Percentiles rank a stretch among this genome's conserved stretches.
phyloP scores from a whole-genome alignment of 2,329 filamentous ascomycete species.

The Fusarium oxysporum region DNA sequence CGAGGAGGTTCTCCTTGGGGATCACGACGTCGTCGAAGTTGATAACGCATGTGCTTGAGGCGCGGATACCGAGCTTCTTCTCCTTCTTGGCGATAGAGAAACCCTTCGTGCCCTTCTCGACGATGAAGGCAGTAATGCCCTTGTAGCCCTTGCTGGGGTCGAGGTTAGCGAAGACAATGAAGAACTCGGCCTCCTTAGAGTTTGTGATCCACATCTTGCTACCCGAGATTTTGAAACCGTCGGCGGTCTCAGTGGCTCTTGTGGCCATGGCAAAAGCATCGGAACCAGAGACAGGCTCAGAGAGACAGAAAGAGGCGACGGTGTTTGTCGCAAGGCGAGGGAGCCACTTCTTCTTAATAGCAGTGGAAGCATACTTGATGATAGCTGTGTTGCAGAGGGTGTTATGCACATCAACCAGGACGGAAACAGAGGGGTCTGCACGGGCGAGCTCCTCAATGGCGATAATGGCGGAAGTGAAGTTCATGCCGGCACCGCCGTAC shows the following conservation, averaged over 20 bases:
- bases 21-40: constrained; percentile 97
- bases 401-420: constrained; percentile 97
- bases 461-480: constrained; percentile 96
- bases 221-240: constrained; percentile 88
- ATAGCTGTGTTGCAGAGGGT: constrained; percentile 96
- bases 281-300: constrained; percentile 91
- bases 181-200: constrained; percentile 91
- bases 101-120: constrained; percentile 89
- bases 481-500: constrained; percentile 97
- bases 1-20: constrained; percentile 87
- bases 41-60: constrained; percentile 95
- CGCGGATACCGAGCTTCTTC: constrained; percentile 98
- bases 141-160: constrained; percentile 94
- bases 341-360: constrained; percentile 85
- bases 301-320: constrained; percentile 92
- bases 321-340: constrained; percentile 91
- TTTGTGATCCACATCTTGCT: constrained; percentile 99
- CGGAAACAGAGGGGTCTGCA: constrained; percentile 93
- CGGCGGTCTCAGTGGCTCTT: constrained; percentile 83
- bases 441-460: constrained; percentile 96
- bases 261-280: constrained; percentile 97
- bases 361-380: constrained; percentile 82
- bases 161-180: constrained; percentile 98
- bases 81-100: constrained; percentile 99
- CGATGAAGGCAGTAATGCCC: constrained; percentile 94